Base-by-base conservation (phyloP, 2,329 filamentous ascomycete genomes). In the Colletotrichum viniferum region DNA sequence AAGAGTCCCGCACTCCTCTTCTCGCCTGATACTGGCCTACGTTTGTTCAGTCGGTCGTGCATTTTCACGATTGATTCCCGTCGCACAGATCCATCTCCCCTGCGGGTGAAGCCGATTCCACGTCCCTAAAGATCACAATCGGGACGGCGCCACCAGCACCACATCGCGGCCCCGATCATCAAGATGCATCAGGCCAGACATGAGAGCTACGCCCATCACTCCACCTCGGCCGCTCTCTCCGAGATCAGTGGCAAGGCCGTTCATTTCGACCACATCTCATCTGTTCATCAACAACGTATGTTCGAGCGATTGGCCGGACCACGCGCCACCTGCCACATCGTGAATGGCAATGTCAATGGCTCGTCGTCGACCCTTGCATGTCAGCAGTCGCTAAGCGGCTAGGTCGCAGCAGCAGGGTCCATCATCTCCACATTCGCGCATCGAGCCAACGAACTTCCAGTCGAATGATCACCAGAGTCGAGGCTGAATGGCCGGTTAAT, bases 401-500 rank as follows among this genome's bases (percentile, higher is more conserved):
- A 72, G 73, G 63, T 56, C 18, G 48, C 21, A 68, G 21, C 28
- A 24, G n/a, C 38, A 66, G 55, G 36, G 69, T 48, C 62, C 73
- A 66, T 61, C 55, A 61, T 66, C 69, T 60, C 73, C 73, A 68
- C 73, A 68, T 48, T 21, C 38, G n/a, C 26, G 56, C 73, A 48
- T 56, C 58, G 28, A 64, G 48, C 38, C 63, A 69, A 58, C 62
- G 34, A 36, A 38, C 13, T 34, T 67, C 69, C 65, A 52, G 55
- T 63, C 62, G 63, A 68, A 63, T 63, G 26, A 60, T 60, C 58
- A 52, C 62, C 21, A 10, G 34, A 63, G 34, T 64, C 16, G 36
- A 58, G 73, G 73, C 71, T 63, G 69, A 75, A 75, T 68, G 63
- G 7, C 73, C 73, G 73, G 73, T 73, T 75, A 75, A 75, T 73